Percentiles rank a stretch among this genome's conserved stretches.
These are phyloP conservation scores for Calocybe cyanea DNA, from an alignment of 768 basidiomycete species.

Conservation along the genomic window DNA sequence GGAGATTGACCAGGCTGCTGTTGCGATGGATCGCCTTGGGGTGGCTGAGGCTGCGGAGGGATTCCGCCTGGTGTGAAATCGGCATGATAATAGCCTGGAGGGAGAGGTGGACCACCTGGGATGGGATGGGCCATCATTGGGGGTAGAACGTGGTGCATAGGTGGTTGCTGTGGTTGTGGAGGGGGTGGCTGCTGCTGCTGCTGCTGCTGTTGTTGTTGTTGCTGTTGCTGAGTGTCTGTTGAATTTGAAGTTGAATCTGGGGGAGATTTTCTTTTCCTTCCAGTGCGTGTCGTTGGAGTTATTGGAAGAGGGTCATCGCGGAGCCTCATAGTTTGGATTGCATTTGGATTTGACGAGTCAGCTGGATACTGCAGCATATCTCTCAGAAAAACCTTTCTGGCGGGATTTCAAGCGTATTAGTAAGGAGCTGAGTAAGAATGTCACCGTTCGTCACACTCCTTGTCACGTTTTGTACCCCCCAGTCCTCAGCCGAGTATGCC, in stretches of 20 bases:
- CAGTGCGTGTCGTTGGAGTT: slow-evolving; percentile 36
- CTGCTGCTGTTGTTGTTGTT: slow-evolving; percentile 26
- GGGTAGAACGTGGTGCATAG: slow-evolving; percentile 50
- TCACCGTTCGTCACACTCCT: neutral
- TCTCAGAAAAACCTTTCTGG: slow-evolving; percentile 27
- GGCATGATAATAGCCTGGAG: slow-evolving; percentile 47
- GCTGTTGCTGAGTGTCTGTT: slow-evolving; percentile 24
- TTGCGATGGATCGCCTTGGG: slow-evolving; percentile 42
- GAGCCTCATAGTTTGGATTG: slow-evolving; percentile 47
- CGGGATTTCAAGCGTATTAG: slow-evolving; percentile 36
- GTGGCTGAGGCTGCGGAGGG: slow-evolving; percentile 43
- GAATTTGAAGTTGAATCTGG: slow-evolving; percentile 25
- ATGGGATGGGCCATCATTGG: slow-evolving; percentile 52
- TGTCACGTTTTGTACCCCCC: neutral
- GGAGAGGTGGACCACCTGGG: slow-evolving; percentile 30
- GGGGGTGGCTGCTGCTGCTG: slow-evolving; percentile 26
- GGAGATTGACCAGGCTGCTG: slow-evolving; percentile 24
- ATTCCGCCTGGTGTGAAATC: slow-evolving; percentile 27
- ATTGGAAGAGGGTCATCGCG: slow-evolving; percentile 54
- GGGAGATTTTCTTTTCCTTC: slow-evolving; percentile 70
- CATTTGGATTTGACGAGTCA: slow-evolving; percentile 14
- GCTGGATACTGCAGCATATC: slow-evolving; percentile 30
- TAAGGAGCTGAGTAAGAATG: slow-evolving; percentile 42
- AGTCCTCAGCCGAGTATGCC: no score
- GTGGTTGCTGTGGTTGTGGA: slow-evolving; percentile 28